Conservation (phyloP, 306 rosid species). For the Rosa lucieae region DNA sequence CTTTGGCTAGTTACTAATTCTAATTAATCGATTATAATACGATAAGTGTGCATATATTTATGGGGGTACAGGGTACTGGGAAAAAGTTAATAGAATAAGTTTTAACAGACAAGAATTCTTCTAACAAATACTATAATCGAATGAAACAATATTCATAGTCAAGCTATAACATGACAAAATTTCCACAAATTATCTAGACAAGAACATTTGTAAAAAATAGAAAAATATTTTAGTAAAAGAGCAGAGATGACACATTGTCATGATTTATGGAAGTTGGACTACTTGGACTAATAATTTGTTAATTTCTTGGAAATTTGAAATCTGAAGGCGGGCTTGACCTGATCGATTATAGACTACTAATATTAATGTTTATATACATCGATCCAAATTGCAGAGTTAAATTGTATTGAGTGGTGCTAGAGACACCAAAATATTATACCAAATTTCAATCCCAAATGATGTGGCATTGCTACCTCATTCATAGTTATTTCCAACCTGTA, state of each 20-base stretch:
- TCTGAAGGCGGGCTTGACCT: neutral
- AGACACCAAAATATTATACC: too few relatives aligned
- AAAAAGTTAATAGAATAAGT: too few relatives aligned
- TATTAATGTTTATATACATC: neutral
- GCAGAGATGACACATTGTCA: neutral
- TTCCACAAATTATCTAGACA: neutral
- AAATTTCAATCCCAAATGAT: too few relatives aligned
- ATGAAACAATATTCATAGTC: neutral
- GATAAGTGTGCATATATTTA: too few relatives aligned
- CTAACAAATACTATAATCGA: too few relatives aligned
- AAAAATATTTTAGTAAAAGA: neutral
- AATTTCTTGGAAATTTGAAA: neutral
- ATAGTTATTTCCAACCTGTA: too few relatives aligned
- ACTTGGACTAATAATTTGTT: neutral
- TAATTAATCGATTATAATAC: too few relatives aligned
- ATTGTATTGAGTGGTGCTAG: neutral
- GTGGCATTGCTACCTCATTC: too few relatives aligned
- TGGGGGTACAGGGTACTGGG: too few relatives aligned
- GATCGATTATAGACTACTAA: neutral
- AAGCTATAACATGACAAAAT: neutral
- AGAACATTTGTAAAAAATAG: neutral
- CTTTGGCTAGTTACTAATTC: too few relatives aligned
- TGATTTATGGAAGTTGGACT: neutral
- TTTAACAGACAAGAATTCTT: too few relatives aligned
- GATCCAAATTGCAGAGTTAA: neutral